These are phyloP conservation scores for Rhododendron kiyosumense DNA, from an alignment of 148 eudicot species.

Conservation along the genomic window DNA sequence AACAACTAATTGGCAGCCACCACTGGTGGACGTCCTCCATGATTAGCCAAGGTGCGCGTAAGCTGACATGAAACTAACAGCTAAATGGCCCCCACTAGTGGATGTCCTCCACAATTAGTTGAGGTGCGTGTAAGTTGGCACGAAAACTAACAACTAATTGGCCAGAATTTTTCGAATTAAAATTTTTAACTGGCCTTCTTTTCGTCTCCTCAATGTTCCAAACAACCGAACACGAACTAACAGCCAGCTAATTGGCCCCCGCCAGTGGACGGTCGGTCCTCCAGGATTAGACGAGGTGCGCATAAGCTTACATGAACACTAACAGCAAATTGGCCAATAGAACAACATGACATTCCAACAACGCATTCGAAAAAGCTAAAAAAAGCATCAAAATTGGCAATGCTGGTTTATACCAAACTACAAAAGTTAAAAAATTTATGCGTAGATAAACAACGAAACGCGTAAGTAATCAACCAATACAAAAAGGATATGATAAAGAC, in stretches of 20 bases:
- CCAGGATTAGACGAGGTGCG: too few relatives aligned
- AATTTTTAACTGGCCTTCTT: not conserved
- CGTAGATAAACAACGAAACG: not conserved
- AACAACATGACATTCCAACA: not conserved
- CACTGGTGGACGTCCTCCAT: too few relatives aligned
- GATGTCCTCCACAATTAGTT: too few relatives aligned
- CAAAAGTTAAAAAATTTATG: not conserved
- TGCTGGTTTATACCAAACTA: not conserved
- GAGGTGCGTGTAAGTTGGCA: too few relatives aligned
- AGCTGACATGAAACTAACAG: too few relatives aligned
- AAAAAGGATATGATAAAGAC: conserved; percentile 62
- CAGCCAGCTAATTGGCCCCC: not conserved
- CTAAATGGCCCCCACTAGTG: too few relatives aligned
- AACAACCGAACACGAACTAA: not conserved
- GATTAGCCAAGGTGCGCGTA: too few relatives aligned
- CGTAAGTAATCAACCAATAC: not conserved
- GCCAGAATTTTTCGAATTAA: not conserved
- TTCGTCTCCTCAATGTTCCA: not conserved
- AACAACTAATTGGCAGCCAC: too few relatives aligned
- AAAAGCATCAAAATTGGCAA: not conserved
- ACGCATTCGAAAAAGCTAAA: not conserved
- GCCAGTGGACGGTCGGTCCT: too few relatives aligned
- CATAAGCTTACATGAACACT: too few relatives aligned
- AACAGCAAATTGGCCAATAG: not conserved
- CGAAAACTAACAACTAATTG: not conserved